phyloP scores from a whole-genome alignment of 192 early-diverging fungal species.

The Rhizophagus clarus region DNA sequence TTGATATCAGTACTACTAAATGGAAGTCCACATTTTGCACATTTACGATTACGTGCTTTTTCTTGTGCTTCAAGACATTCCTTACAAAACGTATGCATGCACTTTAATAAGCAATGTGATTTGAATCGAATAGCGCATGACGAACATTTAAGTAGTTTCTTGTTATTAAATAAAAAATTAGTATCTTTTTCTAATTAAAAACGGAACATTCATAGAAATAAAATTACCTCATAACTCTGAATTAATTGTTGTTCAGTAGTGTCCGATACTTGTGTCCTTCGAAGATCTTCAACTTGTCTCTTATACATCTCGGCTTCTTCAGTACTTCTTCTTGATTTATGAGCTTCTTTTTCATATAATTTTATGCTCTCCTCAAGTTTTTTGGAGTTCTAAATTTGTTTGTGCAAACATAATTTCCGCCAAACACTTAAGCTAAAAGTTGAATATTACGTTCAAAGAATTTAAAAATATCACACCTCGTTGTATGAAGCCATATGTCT shows the following conservation, averaged over 20 bases:
- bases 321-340: background rate
- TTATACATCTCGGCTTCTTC: background rate
- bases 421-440: background rate
- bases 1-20: constrained; percentile 48
- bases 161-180: constrained; percentile 1
- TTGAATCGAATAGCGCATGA: constrained; percentile 83
- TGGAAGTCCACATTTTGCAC: constrained; percentile 77
- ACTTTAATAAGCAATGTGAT: constrained; percentile 70
- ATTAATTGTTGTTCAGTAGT: background rate
- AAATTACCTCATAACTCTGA: constrained; percentile 21
- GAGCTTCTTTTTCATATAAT: background rate
- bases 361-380: background rate
- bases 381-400: background rate
- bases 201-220: background rate
- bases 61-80: constrained; percentile 79
- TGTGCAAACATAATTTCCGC: background rate
- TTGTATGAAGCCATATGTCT: constrained; percentile 60
- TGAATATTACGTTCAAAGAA: background rate
- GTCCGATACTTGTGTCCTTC: background rate
- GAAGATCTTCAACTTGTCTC: constrained; percentile 12
- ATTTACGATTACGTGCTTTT: constrained; percentile 85
- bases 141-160: constrained; percentile 83
- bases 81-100: constrained; percentile 95
- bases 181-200: background rate
- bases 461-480: constrained; percentile 47